Evolutionary conservation across 345 rosid genomes (phyloP), one percentile per base, ranked within the genome.

Genomic region (Odontarrhena argentea): DNA sequence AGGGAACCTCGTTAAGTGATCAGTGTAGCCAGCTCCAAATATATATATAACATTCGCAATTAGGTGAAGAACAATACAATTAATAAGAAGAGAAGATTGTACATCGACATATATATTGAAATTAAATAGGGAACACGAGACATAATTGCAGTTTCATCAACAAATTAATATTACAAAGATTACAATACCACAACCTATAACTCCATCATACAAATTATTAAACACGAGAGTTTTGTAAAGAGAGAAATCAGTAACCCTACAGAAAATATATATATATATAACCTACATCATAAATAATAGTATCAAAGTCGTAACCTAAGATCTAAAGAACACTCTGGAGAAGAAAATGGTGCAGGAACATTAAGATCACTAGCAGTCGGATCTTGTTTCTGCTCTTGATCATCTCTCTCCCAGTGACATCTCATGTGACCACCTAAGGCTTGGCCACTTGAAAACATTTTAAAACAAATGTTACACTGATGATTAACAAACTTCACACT

Each of bases 391-490:
- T 71, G 81, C 8, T 82, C 83, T 14, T 55, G 62, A 53, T 70
- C 72, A 53, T 70, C 72, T 69, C 73, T 86, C 74, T 79, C 87
- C 91, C 86, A 82, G 34, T 85, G 96, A 66, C 84, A 83, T 69
- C 91, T 85, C 82, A 74, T 89, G 65, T 89, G 96, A 7, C 96
- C 93, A 2, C 86, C 93, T 1, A 89, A 76, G 5, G 96, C 91
- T 57, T 83, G 96, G 55, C 96, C 96, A 61, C 80, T 86, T 0
- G 86, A 32, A 40, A 85, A 89, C 48, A 77, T 81, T 74, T 67
- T 83, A 28, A 32, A 78, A 70, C 93, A 89, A 6, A 85, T 78
- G 37, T 85, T 57, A 13, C 96, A 89, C 63, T 64, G 65, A 79
- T 86, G 87, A 69, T 49, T 70, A 12, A 15, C 61, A 14, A 43